Base-by-base conservation (phyloP, 176 grass and related monocot genomes). In the Bolboschoenus planiculmis region DNA sequence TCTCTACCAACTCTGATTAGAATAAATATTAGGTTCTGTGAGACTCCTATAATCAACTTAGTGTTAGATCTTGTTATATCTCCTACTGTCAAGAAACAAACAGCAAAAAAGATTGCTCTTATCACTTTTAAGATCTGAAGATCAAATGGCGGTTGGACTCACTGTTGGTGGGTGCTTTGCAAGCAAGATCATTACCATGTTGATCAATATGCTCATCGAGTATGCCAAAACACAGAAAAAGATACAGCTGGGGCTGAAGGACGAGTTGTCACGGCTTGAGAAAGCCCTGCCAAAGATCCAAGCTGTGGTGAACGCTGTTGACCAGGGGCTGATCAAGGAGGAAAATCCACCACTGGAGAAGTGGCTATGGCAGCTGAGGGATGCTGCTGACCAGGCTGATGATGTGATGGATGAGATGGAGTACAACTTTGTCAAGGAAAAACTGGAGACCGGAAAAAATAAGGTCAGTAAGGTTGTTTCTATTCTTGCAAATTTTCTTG, bases 401-500 rank as follows among this genome's bases (percentile, higher is more conserved):
- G 61, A 83, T 55, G 34, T 73, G 18, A 48, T 83, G 10, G 81
- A 83, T 35, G 81, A 83, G 61, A 27, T 83, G 18, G 40, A 83
- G 26, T 83, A 83, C 39, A 16, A 70, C 63, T 20, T 27, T 20
- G 27, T 35, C 1, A 24, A 83, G 24, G 33, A 83, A n/a, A 34
- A 66, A 23, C 16, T 53, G 13, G 21, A 40, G 2, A 62, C 15
- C 3, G 5, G 10, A 39, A 39, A 15, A 57, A n/a, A 8, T 62
- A 75, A 84, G 67, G 67, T 84, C 0, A 40, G 34, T 43, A 39
- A 26, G 0, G 8, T n/a, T 61, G 21, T 59, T 33, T 77, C 60
- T 37, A n/a, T 15, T 10, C 7, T 29, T 37, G 39, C 0, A n/a
- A 39, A 15, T 4, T 67, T 67, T 39, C 16, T 67, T 5, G 4